Evolutionary conservation across 768 basidiomycete genomes (phyloP), one percentile per base, ranked within the genome.

Genomic region (Hebeloma cylindrosporum): DNA sequence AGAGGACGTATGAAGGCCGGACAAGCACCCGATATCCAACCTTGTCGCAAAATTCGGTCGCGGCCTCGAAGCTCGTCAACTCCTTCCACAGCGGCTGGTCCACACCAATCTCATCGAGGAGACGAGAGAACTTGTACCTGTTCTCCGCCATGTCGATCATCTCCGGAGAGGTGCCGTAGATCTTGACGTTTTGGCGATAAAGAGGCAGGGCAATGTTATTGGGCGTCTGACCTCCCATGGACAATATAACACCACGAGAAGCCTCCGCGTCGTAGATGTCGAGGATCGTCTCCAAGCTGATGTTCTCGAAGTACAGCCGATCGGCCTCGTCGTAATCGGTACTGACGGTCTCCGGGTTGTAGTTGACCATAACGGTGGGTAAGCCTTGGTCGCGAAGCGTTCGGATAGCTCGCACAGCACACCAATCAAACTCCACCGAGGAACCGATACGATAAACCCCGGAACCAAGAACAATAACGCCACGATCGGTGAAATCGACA

Each of bases 71-170:
- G 59, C 85, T 89, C 28, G 93, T 90, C 33, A 98, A 75, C 65
- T 98, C 95, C 74, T 93, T 97, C 95, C 95, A 98, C 51, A 79
- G 69, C 2, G 95, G 95, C 70, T 98, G 95, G 67, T 99, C 95
- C 33, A 99, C 95, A n/a, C 86, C 93, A 45, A 98, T 96, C 62
- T 93, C 93, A 62, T 99, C 96, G 50, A 98, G 68, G 63, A 98
- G 78, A 43, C 96, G 92, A 40, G 95, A 98, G 75, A 99, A 99
- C 74, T 99, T 99, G 87, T 89, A 98, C 50, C 95, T 77, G 64
- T 99, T 98, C 75, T 99, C 95, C 5, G 96, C 95, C 4, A 93
- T 97, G 59, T 99, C 95, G 59, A 99, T 98, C 92, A 96, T 96
- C 72, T 98, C 95, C 2, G 95, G 95, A 3, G 94, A 97, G 1